Conservation (phyloP, 768 basidiomycete species). For the Collybia nuda region DNA sequence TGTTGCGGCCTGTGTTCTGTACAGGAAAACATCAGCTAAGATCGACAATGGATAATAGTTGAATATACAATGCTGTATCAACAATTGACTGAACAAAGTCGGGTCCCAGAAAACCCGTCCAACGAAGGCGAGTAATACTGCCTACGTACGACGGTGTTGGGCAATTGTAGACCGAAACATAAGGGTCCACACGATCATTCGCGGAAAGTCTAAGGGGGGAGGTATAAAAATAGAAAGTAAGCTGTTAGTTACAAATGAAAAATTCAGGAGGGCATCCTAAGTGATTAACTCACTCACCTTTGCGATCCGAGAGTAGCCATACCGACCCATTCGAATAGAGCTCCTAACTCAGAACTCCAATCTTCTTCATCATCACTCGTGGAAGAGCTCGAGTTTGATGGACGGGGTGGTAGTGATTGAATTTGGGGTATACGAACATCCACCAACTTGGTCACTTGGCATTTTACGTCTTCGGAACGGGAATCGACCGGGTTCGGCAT, state of each 20-base stretch:
- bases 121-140: conserved; percentile 52
- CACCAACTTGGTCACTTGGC: conserved; percentile 20
- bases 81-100: conserved; percentile 54
- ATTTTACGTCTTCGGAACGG: conserved; percentile 17
- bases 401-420: conserved; percentile 25
- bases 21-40: neutral
- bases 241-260: neutral
- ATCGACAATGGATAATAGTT: neutral
- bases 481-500: conserved; percentile 13
- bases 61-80: conserved; percentile 37
- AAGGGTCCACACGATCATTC: conserved; percentile 69
- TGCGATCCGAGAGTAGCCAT: conserved; percentile 68
- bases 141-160: conserved; percentile 46
- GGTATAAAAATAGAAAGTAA: neutral
- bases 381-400: conserved; percentile 16
- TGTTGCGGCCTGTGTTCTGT: conserved; percentile 7
- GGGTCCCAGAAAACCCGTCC: conserved; percentile 57
- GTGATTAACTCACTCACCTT: conserved; percentile 38
- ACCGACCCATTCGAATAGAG: conserved; percentile 73
- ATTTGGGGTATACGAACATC: conserved; percentile 42
- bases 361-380: conserved; percentile 40
- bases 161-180: conserved; percentile 62
- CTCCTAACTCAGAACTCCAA: conserved; percentile 43
- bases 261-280: too few relatives aligned
- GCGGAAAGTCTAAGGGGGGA: conserved; percentile 50